phyloP scores from a whole-genome alignment of 2,329 filamentous ascomycete genomes.

The Myrmaecium sp. region DNA sequence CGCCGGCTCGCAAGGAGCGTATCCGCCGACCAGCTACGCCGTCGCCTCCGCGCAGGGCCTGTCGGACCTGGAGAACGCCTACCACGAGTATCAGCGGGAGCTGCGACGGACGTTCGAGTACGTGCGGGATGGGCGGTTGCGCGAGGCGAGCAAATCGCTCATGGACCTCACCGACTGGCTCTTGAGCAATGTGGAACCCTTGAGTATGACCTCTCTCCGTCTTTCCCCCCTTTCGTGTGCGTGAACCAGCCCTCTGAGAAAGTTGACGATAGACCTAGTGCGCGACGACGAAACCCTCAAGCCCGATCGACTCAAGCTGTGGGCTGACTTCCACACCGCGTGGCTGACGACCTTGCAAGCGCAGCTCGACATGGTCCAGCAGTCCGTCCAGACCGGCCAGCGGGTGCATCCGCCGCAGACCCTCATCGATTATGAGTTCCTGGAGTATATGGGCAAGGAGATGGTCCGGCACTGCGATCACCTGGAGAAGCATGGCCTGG shows the following conservation, averaged over 20 bases:
- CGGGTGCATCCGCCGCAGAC: constrained; percentile 41
- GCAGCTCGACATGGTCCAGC: constrained; percentile 57
- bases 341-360: constrained; percentile 74
- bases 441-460: constrained; percentile 69
- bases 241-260: constrained; percentile 22
- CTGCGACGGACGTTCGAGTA: constrained; percentile 52
- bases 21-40: constrained; percentile 15
- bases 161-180: constrained; percentile 50
- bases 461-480: constrained; percentile 69
- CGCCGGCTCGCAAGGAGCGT: constrained; percentile 21
- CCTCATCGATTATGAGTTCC: constrained; percentile 48
- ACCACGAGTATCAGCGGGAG: constrained; percentile 41
- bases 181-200: constrained; percentile 43
- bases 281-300: constrained; percentile 66
- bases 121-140: constrained; percentile 44
- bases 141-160: constrained; percentile 40
- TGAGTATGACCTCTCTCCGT: too few relatives aligned
- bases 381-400: constrained; percentile 41
- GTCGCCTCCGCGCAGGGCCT: constrained; percentile 25
- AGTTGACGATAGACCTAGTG: constrained; percentile 53
- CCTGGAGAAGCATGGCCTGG: constrained; percentile 78
- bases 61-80: constrained; percentile 47
- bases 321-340: constrained; percentile 87
- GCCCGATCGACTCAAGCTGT: constrained; percentile 62
- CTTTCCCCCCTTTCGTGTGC: constrained; percentile 15